These are phyloP conservation scores for Tolypocladium tropicale DNA, from an alignment of 2,329 filamentous ascomycete genomes.

Conservation along the genomic window DNA sequence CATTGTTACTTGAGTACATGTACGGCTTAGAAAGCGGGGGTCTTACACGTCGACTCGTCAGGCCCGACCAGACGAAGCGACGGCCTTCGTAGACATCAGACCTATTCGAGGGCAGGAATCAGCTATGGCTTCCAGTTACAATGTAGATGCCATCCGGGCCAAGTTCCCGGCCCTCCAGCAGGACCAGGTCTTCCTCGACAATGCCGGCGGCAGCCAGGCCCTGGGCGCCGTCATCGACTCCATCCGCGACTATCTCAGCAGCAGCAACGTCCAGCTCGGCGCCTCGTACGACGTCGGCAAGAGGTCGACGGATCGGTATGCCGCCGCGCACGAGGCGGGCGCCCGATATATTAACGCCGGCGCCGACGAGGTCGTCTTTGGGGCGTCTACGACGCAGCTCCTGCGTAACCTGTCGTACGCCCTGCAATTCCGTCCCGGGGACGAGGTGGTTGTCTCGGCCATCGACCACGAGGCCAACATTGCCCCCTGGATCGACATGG, in stretches of 20 bases:
- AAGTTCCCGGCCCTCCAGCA: slow-evolving; percentile 59
- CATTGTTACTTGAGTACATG: neutral
- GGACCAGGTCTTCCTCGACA: slow-evolving; percentile 65
- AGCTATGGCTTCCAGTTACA: neutral
- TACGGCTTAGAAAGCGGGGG: neutral
- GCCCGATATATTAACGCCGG: slow-evolving; percentile 62
- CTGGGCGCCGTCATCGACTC: slow-evolving; percentile 56
- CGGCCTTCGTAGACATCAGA: neutral
- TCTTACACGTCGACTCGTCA: neutral
- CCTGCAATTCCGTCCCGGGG: slow-evolving; percentile 41
- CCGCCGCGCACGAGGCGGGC: slow-evolving; percentile 50
- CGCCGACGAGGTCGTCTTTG: slow-evolving; percentile 59
- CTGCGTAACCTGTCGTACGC: slow-evolving; percentile 58
- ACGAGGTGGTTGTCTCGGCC: slow-evolving; percentile 60
- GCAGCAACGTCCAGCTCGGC: slow-evolving; percentile 66
- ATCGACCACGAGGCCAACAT: slow-evolving; percentile 74
- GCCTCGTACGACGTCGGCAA: slow-evolving; percentile 55
- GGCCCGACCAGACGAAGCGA: neutral
- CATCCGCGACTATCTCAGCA: slow-evolving; percentile 54
- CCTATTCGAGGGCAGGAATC: neutral
- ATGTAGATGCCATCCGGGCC: slow-evolving; percentile 21
- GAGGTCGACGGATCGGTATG: slow-evolving; percentile 48
- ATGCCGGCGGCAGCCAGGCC: slow-evolving; percentile 66
- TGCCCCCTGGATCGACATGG: slow-evolving; percentile 61
- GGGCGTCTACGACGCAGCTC: slow-evolving; percentile 65